Evolutionary conservation across 75 land plant species (phyloP), one percentile per base, ranked within the genome.

Genomic region (Cunninghamia lanceolata): DNA sequence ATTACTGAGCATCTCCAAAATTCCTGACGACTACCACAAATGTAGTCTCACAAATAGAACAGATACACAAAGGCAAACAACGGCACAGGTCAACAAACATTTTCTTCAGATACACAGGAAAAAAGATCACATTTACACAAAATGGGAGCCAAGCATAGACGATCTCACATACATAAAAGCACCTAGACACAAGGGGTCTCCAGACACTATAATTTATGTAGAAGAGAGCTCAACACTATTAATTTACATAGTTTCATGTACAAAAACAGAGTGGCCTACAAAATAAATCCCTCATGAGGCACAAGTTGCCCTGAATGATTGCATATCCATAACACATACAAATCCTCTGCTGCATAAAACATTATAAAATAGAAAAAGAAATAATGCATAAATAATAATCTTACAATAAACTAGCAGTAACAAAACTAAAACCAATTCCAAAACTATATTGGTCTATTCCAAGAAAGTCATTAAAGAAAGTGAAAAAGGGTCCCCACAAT

Each of bases 1-100:
- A 83, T 83, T 83, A 83, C 40, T 53, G 84, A 52, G 63, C 40
- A 34, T 36, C 56, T 83, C 84, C 56, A 83, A 82, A 45, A 34
- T 50, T 83, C 84, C 84, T 83, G 84, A 83, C 84, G 84, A 47
- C 66, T 83, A 83, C 54, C 84, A 83, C 56, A 52, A 53, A 34
- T 54, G 84, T 83, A 73, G 75, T 83, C 84, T 52, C 84, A 83
- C 56, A 83, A 83, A 83, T 50, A 83, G n/a, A 19, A 83, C 54
- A 83, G 50, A 54, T 46, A 53, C n/a, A 83, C 54, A 53, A 83
- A 54, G 28, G 10, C 50, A 52, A 83, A 50, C 84, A 83, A 53
- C 15, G 63, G 56, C 35, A 54, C 56, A 83, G 63, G 66, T 83
- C 63, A 50, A 83, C 63, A 83, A 54, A 46, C 82, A 83, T 36